Percentiles rank a stretch among this genome's conserved stretches.
phyloP scores from a whole-genome alignment of 257 asterid species.

The Voacanga thouarsii region DNA sequence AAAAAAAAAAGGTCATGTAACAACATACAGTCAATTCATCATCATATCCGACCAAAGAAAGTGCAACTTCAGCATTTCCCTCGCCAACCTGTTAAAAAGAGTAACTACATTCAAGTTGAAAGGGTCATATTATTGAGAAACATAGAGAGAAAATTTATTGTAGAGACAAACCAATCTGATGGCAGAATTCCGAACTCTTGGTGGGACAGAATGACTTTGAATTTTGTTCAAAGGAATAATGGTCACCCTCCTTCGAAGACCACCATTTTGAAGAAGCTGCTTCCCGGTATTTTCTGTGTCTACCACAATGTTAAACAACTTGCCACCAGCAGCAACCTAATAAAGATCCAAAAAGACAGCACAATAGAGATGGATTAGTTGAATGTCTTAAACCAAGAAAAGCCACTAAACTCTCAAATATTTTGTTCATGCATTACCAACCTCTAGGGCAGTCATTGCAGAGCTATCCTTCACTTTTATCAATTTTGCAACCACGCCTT shows the following conservation, averaged over 20 bases:
- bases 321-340: constrained; percentile 99
- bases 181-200: constrained; percentile 66
- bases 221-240: constrained; percentile 93
- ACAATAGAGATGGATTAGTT: constrained; percentile 14
- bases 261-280: constrained; percentile 78
- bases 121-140: constrained; percentile 12
- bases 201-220: constrained; percentile 62
- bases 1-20: constrained; percentile 11
- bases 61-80: constrained; percentile 97
- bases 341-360: constrained; percentile 21
- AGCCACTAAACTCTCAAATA: constrained; percentile 8
- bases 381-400: constrained; percentile 3
- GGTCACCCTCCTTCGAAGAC: constrained; percentile 86
- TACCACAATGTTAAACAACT: constrained; percentile 84
- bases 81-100: constrained; percentile 68
- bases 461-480: constrained; percentile 85
- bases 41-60: constrained; percentile 86
- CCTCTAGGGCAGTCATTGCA: constrained; percentile 91
- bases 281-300: constrained; percentile 91
- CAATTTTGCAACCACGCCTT: constrained; percentile 95
- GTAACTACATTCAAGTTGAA: constrained; percentile 2
- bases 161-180: constrained; percentile 56
- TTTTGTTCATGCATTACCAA: constrained; percentile 22
- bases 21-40: constrained; percentile 71
- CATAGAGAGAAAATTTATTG: constrained; percentile 1